phyloP scores from a whole-genome alignment of 2,329 filamentous ascomycete species.

The Cercospora sp. region DNA sequence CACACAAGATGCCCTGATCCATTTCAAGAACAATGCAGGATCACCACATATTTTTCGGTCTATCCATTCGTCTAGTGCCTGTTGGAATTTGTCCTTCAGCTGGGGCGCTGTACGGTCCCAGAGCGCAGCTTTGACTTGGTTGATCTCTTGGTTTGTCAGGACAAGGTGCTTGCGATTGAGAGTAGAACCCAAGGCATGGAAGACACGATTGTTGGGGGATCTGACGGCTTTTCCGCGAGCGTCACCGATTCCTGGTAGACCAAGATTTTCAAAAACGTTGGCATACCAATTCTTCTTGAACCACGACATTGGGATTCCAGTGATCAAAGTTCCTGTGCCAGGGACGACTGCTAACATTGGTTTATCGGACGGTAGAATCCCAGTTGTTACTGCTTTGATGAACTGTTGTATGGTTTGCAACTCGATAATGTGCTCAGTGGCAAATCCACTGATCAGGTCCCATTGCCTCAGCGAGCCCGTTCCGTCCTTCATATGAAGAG shows the following conservation, averaged over 20 bases:
- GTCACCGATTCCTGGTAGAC: not conserved
- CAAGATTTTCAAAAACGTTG: not conserved
- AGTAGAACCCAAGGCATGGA: not conserved
- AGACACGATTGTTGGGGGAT: not conserved
- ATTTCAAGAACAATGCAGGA: constrained; percentile 3
- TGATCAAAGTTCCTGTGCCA: not conserved
- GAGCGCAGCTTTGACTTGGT: not conserved
- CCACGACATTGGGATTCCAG: not conserved
- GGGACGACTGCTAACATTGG: not conserved
- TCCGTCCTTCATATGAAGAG: not conserved
- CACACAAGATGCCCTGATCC: not conserved
- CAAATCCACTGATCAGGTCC: not conserved
- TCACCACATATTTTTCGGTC: not conserved
- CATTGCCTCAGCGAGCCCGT: not conserved
- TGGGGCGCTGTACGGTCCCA: not conserved
- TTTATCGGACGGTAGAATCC: not conserved
- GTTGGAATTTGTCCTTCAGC: not conserved
- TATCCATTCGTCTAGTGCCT: not conserved
- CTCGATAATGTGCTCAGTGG: constrained; percentile 7
- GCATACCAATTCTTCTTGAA: not conserved
- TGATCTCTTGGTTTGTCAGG: not conserved
- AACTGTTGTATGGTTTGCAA: not conserved
- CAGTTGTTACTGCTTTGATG: not conserved
- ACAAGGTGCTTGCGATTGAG: constrained; percentile 3
- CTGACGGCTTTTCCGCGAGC: not conserved